Evolutionary conservation across 2,329 filamentous ascomycete genomes (phyloP).

Genomic region (Beauveria bassiana): DNA sequence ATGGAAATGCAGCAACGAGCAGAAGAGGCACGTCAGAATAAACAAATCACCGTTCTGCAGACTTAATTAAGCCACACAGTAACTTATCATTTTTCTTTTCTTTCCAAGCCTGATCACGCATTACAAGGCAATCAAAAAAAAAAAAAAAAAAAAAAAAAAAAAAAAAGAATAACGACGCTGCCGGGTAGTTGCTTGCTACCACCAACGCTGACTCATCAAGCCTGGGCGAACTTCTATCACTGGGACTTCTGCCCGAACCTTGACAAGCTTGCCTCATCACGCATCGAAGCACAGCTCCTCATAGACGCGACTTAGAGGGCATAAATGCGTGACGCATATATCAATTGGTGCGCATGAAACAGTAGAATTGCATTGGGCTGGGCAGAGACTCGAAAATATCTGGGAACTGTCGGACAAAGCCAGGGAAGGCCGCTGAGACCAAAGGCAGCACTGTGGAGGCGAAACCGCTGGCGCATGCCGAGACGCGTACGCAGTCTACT

Average conservation of each 20-base stretch:
- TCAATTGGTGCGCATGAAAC: background rate
- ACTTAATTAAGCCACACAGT: too few relatives aligned
- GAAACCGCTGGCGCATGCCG: background rate
- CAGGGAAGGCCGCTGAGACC: background rate
- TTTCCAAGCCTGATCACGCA: background rate
- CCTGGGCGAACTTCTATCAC: background rate
- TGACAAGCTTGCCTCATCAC: background rate
- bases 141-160: background rate
- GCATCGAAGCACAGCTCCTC: conserved; percentile 1
- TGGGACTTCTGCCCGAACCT: background rate
- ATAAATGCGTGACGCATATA: background rate
- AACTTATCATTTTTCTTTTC: too few relatives aligned
- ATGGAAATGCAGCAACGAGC: too few relatives aligned
- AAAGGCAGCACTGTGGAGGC: background rate
- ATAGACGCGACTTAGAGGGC: background rate
- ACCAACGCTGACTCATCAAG: conserved; percentile 13
- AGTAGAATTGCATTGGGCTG: background rate
- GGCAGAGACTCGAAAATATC: background rate
- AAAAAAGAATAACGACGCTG: background rate
- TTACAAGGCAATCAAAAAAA: background rate
- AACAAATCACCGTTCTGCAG: too few relatives aligned
- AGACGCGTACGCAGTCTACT: background rate
- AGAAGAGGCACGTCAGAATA: too few relatives aligned
- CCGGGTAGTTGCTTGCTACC: background rate
- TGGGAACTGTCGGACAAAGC: background rate